phyloP scores from a whole-genome alignment of 306 rosid genomes.

The Prunus campanulata region DNA sequence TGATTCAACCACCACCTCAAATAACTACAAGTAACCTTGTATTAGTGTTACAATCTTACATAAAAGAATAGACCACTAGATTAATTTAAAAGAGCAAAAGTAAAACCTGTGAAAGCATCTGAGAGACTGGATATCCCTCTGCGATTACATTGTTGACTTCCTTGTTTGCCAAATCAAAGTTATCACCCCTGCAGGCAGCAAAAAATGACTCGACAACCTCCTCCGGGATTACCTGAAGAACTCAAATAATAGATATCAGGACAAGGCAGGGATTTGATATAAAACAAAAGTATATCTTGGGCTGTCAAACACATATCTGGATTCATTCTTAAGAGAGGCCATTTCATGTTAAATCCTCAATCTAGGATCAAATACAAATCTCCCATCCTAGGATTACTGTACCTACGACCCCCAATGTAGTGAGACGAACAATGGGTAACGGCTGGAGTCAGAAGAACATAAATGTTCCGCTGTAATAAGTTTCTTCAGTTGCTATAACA shows the following conservation, averaged over 20 bases:
- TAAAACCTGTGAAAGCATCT: slow-evolving; percentile 72
- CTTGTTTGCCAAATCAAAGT: slow-evolving; percentile 87
- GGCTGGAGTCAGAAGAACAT: not conserved
- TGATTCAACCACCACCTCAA: slow-evolving; percentile 68
- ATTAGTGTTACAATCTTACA: not conserved
- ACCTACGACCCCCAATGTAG: not conserved
- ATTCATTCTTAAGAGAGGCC: not conserved
- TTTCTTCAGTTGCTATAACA: too few relatives aligned
- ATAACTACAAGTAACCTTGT: slow-evolving; percentile 44
- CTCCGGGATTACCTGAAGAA: slow-evolving; percentile 59
- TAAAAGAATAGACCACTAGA: not conserved
- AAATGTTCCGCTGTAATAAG: not conserved
- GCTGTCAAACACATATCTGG: not conserved
- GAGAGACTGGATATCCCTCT: slow-evolving; percentile 95
- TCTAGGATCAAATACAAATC: not conserved
- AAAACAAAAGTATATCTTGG: not conserved
- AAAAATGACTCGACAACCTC: slow-evolving; percentile 55
- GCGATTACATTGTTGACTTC: slow-evolving; percentile 83
- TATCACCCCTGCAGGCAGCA: slow-evolving; percentile 72
- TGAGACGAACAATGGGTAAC: not conserved
- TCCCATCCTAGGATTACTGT: not conserved
- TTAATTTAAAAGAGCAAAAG: slow-evolving; percentile 10
- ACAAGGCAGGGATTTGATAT: slow-evolving; percentile 1
- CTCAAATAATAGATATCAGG: slow-evolving; percentile 21
- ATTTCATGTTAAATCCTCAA: not conserved